A percentile compares a stretch with the other conserved stretches of the same genome.
Conservation (phyloP, 2,329 filamentous ascomycete species). For the Pseudofabraea citricarpa region DNA sequence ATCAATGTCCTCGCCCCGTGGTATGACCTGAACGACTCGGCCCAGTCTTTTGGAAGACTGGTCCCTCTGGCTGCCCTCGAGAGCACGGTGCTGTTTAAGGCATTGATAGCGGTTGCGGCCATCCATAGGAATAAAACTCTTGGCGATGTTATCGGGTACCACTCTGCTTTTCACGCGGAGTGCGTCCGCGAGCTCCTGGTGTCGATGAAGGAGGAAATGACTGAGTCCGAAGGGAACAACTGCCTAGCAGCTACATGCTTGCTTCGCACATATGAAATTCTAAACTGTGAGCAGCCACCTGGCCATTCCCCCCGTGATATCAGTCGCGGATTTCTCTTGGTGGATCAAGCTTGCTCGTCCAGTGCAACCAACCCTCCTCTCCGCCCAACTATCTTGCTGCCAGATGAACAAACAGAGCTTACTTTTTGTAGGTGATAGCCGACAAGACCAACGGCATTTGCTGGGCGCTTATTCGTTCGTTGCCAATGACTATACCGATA, state of each 20-base stretch:
- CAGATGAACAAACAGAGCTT: background rate
- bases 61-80: conserved; percentile 34
- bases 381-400: background rate
- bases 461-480: conserved; percentile 12
- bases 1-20: conserved; percentile 34
- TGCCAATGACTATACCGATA: conserved; percentile 3
- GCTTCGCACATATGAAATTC: conserved; percentile 43
- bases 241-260: conserved; percentile 43
- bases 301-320: too few relatives aligned
- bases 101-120: conserved; percentile 39
- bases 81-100: conserved; percentile 37
- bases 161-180: conserved; percentile 35
- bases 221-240: conserved; percentile 27
- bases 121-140: conserved; percentile 31
- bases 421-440: conserved; percentile 9
- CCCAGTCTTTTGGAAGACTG: conserved; percentile 28
- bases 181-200: conserved; percentile 33
- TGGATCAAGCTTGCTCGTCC: too few relatives aligned
- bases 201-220: conserved; percentile 19
- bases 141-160: conserved; percentile 13
- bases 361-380: too few relatives aligned
- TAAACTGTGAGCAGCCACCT: conserved; percentile 30
- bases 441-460: conserved; percentile 9
- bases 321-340: too few relatives aligned
- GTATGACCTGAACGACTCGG: conserved; percentile 42